Evolutionary conservation across 176 grass and related monocot genomes (phyloP), one percentile per base, ranked within the genome.

Genomic region (Musa itinerans): DNA sequence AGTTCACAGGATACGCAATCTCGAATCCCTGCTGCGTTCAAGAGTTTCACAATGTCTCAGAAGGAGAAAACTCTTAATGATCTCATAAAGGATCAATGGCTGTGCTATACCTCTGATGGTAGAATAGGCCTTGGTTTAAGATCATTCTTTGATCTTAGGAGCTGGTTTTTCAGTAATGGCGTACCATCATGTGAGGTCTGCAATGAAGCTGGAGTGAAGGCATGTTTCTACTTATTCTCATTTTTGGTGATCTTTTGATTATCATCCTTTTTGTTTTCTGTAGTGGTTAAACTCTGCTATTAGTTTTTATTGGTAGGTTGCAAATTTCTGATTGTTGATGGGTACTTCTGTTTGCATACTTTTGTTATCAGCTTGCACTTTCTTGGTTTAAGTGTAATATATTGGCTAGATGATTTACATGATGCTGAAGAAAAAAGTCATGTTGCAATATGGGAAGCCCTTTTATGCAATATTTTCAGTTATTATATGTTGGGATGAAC

Each of bases 131-230:
- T 93, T 63, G 94, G 88, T 34, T 85, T 84, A 71, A 82, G 84
- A 81, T 91, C 88, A 71, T 98, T 98, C 79, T 83, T 98, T 87
- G 90, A 98, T 78, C 87, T 98, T 25, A 77, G 90, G 64, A 87
- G 95, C 54, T 98, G 95, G 95, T 93, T 93, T 25, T 77, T 72
- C 11, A 74, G 64, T 27, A 93, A 89, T 10, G 88, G 87, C 56
- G 83, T 98, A 19, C 95, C 95, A 72, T 89, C 86, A 29, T 93
- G 95, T 0, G 82, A 86, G 34, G 95, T 98, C 54, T 98, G 94
- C 82, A 93, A 98, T 62, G 86, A 98, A 86, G 78, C 94, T 81
- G 87, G 90, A 68, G 89, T 98, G 68, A 98, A 91, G 90, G 95
- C 85, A 83, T 74, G 77, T 19, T 74, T 58, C 27, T 52, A 57